Base-by-base conservation (phyloP, 75 land plant genomes). In the Picea glauca region DNA sequence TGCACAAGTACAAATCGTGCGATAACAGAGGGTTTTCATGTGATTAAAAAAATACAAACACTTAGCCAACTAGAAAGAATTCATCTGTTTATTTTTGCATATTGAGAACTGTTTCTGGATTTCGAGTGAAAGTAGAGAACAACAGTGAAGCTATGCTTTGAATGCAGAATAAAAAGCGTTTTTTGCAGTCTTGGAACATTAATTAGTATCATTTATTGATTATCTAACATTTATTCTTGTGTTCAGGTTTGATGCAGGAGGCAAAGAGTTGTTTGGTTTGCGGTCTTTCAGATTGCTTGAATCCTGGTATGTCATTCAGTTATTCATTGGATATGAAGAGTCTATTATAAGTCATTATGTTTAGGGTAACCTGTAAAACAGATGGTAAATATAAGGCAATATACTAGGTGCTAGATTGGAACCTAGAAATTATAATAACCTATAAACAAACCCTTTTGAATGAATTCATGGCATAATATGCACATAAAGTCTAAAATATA, bases 191-290 rank as follows among this genome's bases (percentile, higher is more conserved):
- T 33, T 33, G 70, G 43, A 38, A 5, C 50, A 6, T 43, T 21
- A n/a, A 61, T 20, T 78, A 5, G 15, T 23, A 17, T 77, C 43
- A 60, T 13, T 11, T 21, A 14, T 80, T 57, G 61, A 43, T 80
- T 78, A 43, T 73, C 59, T 78, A 38, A 78, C 57, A 5, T n/a
- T 21, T 4, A 35, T 11, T 23, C 21, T 46, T 75, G 3, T 38
- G 38, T 58, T 58, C 59, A 84, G 85, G 85, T 87, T 87, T 78
- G 82, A 85, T 73, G 89, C 89, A 30, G 89, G 77, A 40, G 89
- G 89, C n/a, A 78, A 86, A 50, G 89, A 87, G 61, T 80, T 87
- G 46, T 67, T 87, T 30, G 89, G 89, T 32, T 77, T 87, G 18
- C 88, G 81, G 31, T 78, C 84, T 0, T 78, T 87, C 62, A 56